Evolutionary conservation across 352 stramenopile genomes (phyloP), one percentile per base, ranked within the genome.

Genomic region (Pythium dissotocum): DNA sequence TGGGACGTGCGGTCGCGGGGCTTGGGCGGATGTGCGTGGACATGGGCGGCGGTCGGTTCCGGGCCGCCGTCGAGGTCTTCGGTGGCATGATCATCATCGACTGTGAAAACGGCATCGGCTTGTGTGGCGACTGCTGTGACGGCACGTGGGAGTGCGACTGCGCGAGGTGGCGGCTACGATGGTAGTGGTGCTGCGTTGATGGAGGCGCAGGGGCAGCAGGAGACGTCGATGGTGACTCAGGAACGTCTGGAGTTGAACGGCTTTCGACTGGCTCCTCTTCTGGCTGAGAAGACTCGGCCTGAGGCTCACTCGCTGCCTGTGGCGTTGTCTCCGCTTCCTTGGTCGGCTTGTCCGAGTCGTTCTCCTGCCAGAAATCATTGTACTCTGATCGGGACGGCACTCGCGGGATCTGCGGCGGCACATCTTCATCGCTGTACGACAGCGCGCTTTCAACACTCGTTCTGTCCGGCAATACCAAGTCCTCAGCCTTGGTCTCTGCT

Each of bases 11-110:
- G 2, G 66, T 72, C 55, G 66, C 66, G 0, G 60, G 66, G 56
- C 66, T 72, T 4, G 60, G 59, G 4, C 66, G 66, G 26, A 72
- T 67, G 52, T 67, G 55, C 1, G 60, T 72, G 24, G 65, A 72
- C 18, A 51, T 9, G 6, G 65, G 65, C 13, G 65, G 58, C 18
- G 64, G 64, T 0, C 64, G 57, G 36, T 65, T 49, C 57, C 64
- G 33, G 38, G 58, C 57, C 2, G 44, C 48, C 8, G 58, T 61
- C 26, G 44, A 16, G 18, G 36, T 72, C 21, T 53, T 30, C 6
- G 65, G 54, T 26, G 61, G 60, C 9, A 49, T 26, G 24, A 63
- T 51, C 65, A 63, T 57, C 65, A 67, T 66, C 40, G 65, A 72
- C 40, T 67, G 59, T n/a, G 65, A 63, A 10, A 67, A 51, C 51